Conservation (phyloP, 352 stramenopile species). For the Pythium guiyangense region DNA sequence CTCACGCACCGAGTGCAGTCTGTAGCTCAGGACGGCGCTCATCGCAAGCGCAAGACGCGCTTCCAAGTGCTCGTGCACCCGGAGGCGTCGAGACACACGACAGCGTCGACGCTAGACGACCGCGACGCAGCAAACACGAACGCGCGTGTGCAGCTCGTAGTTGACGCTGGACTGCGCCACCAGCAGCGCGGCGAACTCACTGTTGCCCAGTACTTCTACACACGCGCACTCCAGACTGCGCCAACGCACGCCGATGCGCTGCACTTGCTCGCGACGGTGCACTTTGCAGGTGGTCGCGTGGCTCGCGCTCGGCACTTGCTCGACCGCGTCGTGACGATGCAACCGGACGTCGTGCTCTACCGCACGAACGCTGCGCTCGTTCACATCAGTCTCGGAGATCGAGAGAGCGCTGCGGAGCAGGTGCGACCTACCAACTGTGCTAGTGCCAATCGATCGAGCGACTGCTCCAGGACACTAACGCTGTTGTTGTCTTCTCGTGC, state of each 20-base stretch:
- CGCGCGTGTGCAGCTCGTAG: conserved; percentile 8
- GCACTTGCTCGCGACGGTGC: conserved; percentile 42
- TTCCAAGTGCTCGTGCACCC: conserved; percentile 50
- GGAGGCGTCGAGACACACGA: neutral
- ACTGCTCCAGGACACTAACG: neutral
- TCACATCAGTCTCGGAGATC: neutral
- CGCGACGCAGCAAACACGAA: conserved; percentile 3
- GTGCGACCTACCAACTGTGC: neutral
- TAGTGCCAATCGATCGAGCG: too few relatives aligned
- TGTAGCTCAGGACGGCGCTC: neutral
- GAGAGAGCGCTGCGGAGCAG: neutral
- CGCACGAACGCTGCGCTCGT: conserved; percentile 13
- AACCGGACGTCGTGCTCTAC: conserved; percentile 25
- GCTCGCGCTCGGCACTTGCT: conserved; percentile 17
- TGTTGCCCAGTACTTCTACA: conserved; percentile 33
- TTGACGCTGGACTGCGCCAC: conserved; percentile 21
- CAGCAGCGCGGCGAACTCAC: conserved; percentile 23
- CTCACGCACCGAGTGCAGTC: conserved; percentile 17
- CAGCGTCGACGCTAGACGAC: neutral
- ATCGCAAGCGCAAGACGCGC: neutral
- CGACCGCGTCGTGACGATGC: conserved; percentile 10
- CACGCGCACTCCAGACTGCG: conserved; percentile 3
- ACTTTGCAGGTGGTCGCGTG: conserved; percentile 19
- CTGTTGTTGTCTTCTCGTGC: too few relatives aligned
- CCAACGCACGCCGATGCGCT: conserved; percentile 22